Percentiles rank a stretch among this genome's conserved stretches.
These are phyloP conservation scores for Russula foetens DNA, from an alignment of 768 basidiomycete species.

Conservation along the genomic window DNA sequence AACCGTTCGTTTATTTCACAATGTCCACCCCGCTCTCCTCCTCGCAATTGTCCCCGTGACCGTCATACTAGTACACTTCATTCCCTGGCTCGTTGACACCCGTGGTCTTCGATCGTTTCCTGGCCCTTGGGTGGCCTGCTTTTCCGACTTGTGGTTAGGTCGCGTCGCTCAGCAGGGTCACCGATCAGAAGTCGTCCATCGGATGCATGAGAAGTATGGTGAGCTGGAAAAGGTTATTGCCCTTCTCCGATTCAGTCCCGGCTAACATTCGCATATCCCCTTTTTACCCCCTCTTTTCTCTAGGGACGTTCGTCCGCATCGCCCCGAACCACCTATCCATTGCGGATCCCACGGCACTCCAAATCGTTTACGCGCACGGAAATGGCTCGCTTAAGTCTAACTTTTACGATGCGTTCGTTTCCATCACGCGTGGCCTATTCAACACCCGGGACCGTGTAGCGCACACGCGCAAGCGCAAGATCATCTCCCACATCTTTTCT, in stretches of 20 bases:
- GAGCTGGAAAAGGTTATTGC: not conserved
- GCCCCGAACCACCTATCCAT: constrained; percentile 43
- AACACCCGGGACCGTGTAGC: constrained; percentile 65
- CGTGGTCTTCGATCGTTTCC: constrained; percentile 29
- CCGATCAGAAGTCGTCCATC: constrained; percentile 31
- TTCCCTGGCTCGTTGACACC: constrained; percentile 30
- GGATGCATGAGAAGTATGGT: constrained; percentile 37
- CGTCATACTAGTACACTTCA: constrained; percentile 25
- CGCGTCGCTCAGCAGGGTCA: constrained; percentile 29
- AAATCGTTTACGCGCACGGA: constrained; percentile 36
- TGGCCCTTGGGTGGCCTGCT: constrained; percentile 34
- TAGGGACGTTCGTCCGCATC: constrained; percentile 35
- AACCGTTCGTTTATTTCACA: not conserved
- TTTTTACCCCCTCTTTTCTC: no score
- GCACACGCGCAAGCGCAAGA: constrained; percentile 84
- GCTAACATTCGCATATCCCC: no score
- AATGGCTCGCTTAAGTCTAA: constrained; percentile 35
- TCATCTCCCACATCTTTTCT: constrained; percentile 78
- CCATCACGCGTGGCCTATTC: constrained; percentile 52
- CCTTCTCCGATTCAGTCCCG: no score
- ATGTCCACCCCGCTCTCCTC: not conserved
- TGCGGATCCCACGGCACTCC: constrained; percentile 35
- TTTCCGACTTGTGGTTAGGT: constrained; percentile 34
- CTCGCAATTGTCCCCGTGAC: constrained; percentile 10
- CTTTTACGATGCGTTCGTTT: constrained; percentile 37